phyloP scores from a whole-genome alignment of 129 eudicot species.

The Artemisia annua region DNA sequence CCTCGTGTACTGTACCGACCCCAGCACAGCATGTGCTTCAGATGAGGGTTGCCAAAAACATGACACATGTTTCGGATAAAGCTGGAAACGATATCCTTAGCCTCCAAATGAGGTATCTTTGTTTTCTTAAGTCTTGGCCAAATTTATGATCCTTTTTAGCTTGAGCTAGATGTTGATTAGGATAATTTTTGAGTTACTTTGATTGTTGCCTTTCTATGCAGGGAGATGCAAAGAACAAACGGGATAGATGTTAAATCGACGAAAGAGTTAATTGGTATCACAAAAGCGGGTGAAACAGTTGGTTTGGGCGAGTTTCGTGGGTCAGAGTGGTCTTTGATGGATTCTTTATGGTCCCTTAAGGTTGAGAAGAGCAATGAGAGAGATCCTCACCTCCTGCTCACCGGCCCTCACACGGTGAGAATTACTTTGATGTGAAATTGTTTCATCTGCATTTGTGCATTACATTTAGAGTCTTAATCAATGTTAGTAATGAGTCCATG shows the following conservation, averaged over 20 bases:
- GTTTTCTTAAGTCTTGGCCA: conserved; percentile 2
- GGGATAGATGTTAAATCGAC: background rate
- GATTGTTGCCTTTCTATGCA: conserved; percentile 7
- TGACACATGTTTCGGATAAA: conserved; percentile 26
- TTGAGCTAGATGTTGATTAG: background rate
- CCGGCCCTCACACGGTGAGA: conserved; percentile 32
- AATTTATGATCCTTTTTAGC: background rate
- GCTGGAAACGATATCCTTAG: conserved; percentile 27
- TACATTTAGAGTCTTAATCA: background rate
- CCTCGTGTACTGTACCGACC: conserved; percentile 38
- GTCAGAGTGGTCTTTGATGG: conserved; percentile 39
- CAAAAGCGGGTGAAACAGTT: conserved; percentile 24
- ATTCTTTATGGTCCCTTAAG: conserved; percentile 30
- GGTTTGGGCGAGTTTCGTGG: conserved; percentile 30
- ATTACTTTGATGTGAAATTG: background rate
- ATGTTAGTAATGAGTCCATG: background rate
- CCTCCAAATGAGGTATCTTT: conserved; percentile 35
- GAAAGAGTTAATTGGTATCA: conserved; percentile 33
- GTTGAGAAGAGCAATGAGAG: conserved; percentile 12
- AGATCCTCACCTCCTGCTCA: conserved; percentile 30
- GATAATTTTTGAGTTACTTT: background rate
- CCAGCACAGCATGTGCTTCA: conserved; percentile 29
- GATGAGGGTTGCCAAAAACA: conserved; percentile 23
- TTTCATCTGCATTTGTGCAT: background rate
- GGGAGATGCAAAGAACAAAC: conserved; percentile 11